phyloP scores from a whole-genome alignment of 2,329 filamentous ascomycete species.

The Pseudogymnoascus sp. region DNA sequence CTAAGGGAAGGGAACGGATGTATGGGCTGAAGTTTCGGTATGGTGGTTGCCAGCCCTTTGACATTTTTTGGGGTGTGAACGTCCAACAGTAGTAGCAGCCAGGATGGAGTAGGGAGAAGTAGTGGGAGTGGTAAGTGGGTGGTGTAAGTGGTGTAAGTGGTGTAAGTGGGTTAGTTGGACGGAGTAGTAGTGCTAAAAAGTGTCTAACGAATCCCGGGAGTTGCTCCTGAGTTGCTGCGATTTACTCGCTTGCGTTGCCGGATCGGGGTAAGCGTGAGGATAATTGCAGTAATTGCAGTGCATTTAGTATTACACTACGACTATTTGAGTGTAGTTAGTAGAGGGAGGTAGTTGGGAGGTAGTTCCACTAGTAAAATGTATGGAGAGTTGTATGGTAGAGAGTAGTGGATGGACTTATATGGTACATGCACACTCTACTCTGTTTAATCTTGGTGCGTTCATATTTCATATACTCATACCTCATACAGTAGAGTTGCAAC shows the following conservation, averaged over 20 bases:
- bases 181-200: too few species aligned
- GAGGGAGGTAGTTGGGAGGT: not conserved
- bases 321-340: not conserved
- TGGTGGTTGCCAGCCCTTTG: not conserved
- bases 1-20: not conserved
- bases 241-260: not conserved
- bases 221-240: not conserved
- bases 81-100: too few species aligned
- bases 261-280: not conserved
- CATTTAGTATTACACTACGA: not conserved
- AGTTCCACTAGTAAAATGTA: not conserved
- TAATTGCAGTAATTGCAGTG: not conserved
- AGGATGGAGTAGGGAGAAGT: too few species aligned
- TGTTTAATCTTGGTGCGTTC: not conserved
- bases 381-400: not conserved
- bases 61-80: not conserved
- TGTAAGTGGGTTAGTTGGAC: too few species aligned
- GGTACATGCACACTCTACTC: not conserved
- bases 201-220: not conserved
- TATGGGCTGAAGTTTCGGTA: not conserved
- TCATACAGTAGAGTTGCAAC: not conserved
- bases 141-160: too few species aligned
- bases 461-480: not conserved
- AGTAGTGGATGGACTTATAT: not conserved
- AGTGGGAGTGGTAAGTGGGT: too few species aligned